Evolutionary conservation across 2,329 filamentous ascomycete genomes (phyloP).

Genomic region (Plenodomus biglobosus): DNA sequence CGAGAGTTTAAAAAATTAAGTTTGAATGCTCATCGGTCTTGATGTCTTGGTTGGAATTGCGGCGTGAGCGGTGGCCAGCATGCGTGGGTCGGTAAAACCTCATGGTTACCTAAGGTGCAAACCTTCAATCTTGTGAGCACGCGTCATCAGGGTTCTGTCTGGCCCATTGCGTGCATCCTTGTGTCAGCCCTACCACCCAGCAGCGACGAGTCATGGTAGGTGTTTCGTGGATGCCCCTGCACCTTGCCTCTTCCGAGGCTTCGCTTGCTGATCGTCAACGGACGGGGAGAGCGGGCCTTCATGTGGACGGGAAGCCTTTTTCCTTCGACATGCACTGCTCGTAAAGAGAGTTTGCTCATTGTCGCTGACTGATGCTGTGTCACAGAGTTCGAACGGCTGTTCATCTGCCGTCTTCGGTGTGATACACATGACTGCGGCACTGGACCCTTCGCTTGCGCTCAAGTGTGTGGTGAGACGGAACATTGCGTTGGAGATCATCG

Average conservation of each 20-base stretch:
- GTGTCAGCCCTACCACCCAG: constrained; percentile 7
- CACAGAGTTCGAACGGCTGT: background rate
- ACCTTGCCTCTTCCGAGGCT: constrained; percentile 1
- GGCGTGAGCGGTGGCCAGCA: background rate
- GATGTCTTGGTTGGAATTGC: background rate
- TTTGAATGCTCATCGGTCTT: background rate
- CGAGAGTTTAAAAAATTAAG: background rate
- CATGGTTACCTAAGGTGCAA: background rate
- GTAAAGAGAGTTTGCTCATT: constrained; percentile 3
- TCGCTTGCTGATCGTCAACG: constrained; percentile 1
- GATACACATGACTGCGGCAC: background rate
- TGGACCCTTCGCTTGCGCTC: background rate
- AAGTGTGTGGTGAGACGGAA: constrained; percentile 2
- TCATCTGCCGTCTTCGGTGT: background rate
- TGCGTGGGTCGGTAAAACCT: background rate
- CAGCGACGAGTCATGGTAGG: constrained; percentile 7
- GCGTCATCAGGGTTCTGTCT: background rate
- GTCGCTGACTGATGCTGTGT: constrained; percentile 7
- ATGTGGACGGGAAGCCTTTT: constrained; percentile 5
- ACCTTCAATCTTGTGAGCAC: background rate
- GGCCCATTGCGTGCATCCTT: constrained; percentile 4
- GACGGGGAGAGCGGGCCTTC: constrained; percentile 4
- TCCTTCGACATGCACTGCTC: background rate
- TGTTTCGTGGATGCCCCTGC: constrained; percentile 1
- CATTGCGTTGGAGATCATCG: background rate